phyloP scores from a whole-genome alignment of 176 grass and related monocot species.

The Secale cereale region DNA sequence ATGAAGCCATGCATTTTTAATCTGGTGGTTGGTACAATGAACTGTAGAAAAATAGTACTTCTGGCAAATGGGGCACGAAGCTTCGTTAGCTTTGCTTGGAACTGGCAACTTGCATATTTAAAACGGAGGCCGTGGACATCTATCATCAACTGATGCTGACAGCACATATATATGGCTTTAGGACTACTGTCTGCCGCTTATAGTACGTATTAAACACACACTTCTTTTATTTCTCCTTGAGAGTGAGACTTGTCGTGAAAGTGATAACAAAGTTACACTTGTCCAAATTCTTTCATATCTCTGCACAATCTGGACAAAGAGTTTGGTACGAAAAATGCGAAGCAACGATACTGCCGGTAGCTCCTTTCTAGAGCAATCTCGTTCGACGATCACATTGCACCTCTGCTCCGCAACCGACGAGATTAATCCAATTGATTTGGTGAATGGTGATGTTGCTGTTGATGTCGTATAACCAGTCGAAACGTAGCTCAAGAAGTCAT shows the following conservation, averaged over 20 bases:
- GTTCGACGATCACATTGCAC: neutral
- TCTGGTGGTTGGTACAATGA: slow-evolving; percentile 22
- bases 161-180: neutral
- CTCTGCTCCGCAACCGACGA: neutral
- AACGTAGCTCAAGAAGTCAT: too few relatives aligned
- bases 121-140: neutral
- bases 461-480: neutral
- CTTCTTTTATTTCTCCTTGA: neutral
- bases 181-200: neutral
- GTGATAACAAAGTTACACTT: neutral
- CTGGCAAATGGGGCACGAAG: neutral
- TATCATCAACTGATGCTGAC: neutral
- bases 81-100: slow-evolving; percentile 10
- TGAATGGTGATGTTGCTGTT: neutral
- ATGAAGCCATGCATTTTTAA: neutral
- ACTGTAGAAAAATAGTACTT: neutral
- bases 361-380: neutral
- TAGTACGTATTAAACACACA: neutral
- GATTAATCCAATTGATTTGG: neutral
- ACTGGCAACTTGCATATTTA: slow-evolving; percentile 25
- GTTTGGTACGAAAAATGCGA: neutral
- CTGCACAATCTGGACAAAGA: neutral
- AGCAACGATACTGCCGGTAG: neutral
- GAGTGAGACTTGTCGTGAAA: neutral
- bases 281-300: neutral